Evolutionary conservation across 2,329 filamentous ascomycete genomes (phyloP).

Genomic region (Colletotrichum sp.): DNA sequence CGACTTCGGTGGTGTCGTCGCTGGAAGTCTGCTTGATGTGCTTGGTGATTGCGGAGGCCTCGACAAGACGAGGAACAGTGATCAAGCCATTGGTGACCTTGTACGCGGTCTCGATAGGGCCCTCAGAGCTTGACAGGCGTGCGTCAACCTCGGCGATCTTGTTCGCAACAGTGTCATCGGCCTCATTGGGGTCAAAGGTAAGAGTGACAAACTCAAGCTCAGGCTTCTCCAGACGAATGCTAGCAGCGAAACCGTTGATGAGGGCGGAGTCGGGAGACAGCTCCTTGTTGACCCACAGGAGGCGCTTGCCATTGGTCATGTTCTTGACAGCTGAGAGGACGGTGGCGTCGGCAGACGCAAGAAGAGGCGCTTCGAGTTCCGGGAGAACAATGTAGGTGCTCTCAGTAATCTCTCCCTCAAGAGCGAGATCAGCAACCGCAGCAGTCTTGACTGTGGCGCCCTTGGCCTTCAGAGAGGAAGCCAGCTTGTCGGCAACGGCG

Average conservation of each 20-base stretch:
- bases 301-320: background rate
- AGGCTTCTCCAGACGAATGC: background rate
- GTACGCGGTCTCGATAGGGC: background rate
- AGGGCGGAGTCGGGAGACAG: background rate
- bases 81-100: background rate
- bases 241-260: slow-evolving; percentile 5
- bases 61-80: slow-evolving; percentile 21
- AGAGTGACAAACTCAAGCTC: background rate
- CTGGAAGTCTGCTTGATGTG: background rate
- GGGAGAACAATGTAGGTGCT: background rate
- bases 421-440: background rate
- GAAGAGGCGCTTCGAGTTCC: background rate
- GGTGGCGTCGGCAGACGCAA: background rate
- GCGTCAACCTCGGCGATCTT: background rate
- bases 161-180: background rate
- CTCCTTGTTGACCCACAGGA: slow-evolving; percentile 2
- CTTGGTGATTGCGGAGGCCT: slow-evolving; percentile 14
- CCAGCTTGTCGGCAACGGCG: background rate
- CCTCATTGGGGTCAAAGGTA: background rate
- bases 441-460: background rate
- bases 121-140: background rate
- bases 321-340: background rate
- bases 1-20: slow-evolving; percentile 7
- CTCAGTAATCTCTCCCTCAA: background rate
- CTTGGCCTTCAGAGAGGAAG: background rate